These are phyloP conservation scores for Macrolepiota dolichaula DNA, from an alignment of 768 basidiomycete species.

Conservation along the genomic window DNA sequence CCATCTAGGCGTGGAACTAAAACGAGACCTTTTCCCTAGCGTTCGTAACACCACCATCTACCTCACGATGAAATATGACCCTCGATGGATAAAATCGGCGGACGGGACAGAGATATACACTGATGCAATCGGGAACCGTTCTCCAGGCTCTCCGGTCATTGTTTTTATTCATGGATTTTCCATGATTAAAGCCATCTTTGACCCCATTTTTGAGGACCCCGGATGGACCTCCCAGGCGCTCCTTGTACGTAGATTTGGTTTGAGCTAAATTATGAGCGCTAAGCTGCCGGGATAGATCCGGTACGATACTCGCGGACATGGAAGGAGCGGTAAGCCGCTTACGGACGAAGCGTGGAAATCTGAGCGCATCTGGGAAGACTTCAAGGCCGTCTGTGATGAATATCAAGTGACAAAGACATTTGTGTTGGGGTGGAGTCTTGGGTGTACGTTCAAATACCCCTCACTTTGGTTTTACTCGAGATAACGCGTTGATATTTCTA, in stretches of 20 bases:
- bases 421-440: conserved; percentile 30
- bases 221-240: conserved; percentile 17
- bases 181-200: conserved; percentile 25
- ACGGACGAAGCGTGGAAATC: conserved; percentile 24
- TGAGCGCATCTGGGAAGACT: conserved; percentile 26
- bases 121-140: conserved; percentile 27
- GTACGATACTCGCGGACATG: conserved; percentile 32
- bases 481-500: not conserved
- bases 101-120: conserved; percentile 35
- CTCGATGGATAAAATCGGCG: conserved; percentile 16
- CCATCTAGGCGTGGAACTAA: no score
- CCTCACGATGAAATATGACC: not conserved
- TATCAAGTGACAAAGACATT: conserved; percentile 26
- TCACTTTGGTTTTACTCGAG: no score
- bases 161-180: conserved; percentile 35
- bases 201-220: conserved; percentile 29
- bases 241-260: conserved; percentile 20
- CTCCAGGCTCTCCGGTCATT: conserved; percentile 24
- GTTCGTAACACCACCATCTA: not conserved
- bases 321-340: conserved; percentile 25
- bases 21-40: not conserved
- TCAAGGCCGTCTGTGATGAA: conserved; percentile 25
- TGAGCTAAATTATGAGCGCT: no score
- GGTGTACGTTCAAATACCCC: not conserved
- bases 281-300: not conserved